These are phyloP conservation scores for Solanum sitiens DNA, from an alignment of 257 asterid species.

Conservation along the genomic window DNA sequence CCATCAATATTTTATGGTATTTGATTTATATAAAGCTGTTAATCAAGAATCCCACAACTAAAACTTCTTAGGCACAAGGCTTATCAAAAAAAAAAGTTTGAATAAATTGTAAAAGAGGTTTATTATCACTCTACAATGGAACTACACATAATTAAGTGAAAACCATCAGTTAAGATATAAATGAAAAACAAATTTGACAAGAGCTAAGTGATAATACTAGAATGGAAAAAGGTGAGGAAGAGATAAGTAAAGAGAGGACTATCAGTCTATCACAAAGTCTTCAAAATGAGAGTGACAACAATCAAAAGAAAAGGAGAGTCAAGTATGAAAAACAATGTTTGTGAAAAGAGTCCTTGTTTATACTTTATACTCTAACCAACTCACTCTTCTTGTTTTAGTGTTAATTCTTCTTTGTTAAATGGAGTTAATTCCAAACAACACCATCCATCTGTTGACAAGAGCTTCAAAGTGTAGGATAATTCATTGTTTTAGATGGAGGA, in stretches of 20 bases:
- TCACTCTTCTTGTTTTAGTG: not conserved
- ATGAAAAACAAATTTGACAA: not conserved
- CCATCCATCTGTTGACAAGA: not conserved
- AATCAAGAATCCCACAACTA: not conserved
- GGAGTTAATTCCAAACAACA: not conserved
- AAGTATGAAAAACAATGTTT: not conserved
- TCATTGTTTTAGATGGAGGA: not conserved
- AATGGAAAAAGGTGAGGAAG: not conserved
- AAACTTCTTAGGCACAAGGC: not conserved
- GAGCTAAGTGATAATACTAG: not conserved
- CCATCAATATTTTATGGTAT: not conserved
- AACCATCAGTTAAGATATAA: not conserved
- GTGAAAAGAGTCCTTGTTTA: not conserved
- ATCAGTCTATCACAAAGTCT: not conserved
- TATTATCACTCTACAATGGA: not conserved
- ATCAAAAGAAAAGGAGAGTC: not conserved
- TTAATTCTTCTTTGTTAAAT: not conserved
- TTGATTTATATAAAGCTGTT: not conserved
- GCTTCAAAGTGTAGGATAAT: not conserved
- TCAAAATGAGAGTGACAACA: not conserved
- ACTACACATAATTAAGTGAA: not conserved
- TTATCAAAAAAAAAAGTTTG: not conserved
- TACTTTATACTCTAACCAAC: not conserved
- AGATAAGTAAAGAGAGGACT: not conserved
- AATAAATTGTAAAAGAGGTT: not conserved